Evolutionary conservation across 2,329 filamentous ascomycete genomes (phyloP), one percentile per base, ranked within the genome.

Genomic region (Cucurbitaria berberidis): DNA sequence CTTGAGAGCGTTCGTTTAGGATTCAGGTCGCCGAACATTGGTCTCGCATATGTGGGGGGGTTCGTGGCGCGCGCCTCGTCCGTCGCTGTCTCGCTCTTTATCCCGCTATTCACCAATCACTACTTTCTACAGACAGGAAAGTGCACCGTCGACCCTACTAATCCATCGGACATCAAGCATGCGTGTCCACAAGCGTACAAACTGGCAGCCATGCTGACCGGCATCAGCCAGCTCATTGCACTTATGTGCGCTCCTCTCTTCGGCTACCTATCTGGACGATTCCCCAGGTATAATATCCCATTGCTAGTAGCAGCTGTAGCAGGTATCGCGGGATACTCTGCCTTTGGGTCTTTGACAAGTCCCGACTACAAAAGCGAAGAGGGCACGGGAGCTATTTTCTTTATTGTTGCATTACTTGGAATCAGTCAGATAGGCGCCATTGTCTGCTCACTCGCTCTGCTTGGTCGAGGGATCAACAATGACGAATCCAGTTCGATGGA

Each of bases 361-460:
- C 92, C 93, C 0, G 90, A 96, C 67, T 86, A 86, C 49, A 84
- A 82, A 26, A 87, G 86, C 3, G 81, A 88, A 22, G 86, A 89
- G 29, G 90, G 90, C 16, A 85, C 81, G 29, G 82, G 85, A 0
- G 80, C 77, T 10, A 86, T 96, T 15, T 92, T 96, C 69, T 60
- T 93, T 11, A 84, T 93, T 15, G 91, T 92, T 36, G 85, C 88
- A 0, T 77, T 96, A 16, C 86, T 98, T 34, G 95, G 95, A 13
- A 85, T 96, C 68, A 96, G 91, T 67, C 95, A 99, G 75, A 98
- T 99, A 57, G 95, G 93, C 2, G 89, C 92, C 10, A 98, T 99
- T 53, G 95, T 99, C 0, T 97, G 93, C 77, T 96, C 91, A 60
- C 83, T 99, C n/a, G 92, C 90, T 0, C 86, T 95, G 0, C 82